A percentile compares a stretch with the other conserved stretches of the same genome.
Conservation (phyloP, 257 asterid species). For the Nicotiana knightiana region DNA sequence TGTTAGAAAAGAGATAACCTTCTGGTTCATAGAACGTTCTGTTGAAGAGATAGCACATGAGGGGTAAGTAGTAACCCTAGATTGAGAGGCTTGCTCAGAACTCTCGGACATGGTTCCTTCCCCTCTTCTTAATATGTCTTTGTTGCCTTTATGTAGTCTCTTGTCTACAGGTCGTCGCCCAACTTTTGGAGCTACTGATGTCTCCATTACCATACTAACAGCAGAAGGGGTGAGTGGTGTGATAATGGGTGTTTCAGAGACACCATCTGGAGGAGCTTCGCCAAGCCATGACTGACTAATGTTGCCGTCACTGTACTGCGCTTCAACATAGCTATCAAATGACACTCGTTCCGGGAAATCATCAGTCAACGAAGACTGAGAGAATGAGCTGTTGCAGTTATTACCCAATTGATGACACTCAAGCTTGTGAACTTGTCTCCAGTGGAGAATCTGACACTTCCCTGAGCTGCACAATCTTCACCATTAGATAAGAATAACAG, state of each 20-base stretch:
- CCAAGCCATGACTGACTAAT: slow-evolving; percentile 24
- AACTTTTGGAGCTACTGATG: slow-evolving; percentile 27
- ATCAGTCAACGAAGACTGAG: slow-evolving; percentile 18
- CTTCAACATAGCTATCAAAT: slow-evolving; percentile 24
- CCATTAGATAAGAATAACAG: slow-evolving; percentile 2
- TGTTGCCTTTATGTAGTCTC: slow-evolving; percentile 23
- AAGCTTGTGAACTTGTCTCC: slow-evolving; percentile 88
- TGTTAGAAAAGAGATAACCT: slow-evolving; percentile 22
- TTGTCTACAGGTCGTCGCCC: slow-evolving; percentile 31
- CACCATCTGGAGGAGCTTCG: slow-evolving; percentile 24
- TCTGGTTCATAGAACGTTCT: slow-evolving; percentile 18
- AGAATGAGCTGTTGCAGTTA: slow-evolving; percentile 28
- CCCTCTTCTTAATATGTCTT: slow-evolving; percentile 23
- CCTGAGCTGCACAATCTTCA: slow-evolving; percentile 59
- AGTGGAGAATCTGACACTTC: slow-evolving; percentile 75
- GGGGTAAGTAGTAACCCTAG: slow-evolving; percentile 26
- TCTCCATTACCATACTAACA: slow-evolving; percentile 15
- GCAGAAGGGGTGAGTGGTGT: slow-evolving; percentile 17
- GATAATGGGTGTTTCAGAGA: slow-evolving; percentile 18
- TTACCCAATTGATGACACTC: slow-evolving; percentile 65
- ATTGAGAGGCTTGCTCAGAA: slow-evolving; percentile 29
- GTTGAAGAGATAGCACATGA: slow-evolving; percentile 11
- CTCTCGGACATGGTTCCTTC: slow-evolving; percentile 31
- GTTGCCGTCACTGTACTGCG: slow-evolving; percentile 15
- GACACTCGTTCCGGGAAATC: slow-evolving; percentile 27